Evolutionary conservation across 805 yeast genomes (phyloP), one percentile per base, ranked within the genome.

Genomic region (Candida wancherniae): DNA sequence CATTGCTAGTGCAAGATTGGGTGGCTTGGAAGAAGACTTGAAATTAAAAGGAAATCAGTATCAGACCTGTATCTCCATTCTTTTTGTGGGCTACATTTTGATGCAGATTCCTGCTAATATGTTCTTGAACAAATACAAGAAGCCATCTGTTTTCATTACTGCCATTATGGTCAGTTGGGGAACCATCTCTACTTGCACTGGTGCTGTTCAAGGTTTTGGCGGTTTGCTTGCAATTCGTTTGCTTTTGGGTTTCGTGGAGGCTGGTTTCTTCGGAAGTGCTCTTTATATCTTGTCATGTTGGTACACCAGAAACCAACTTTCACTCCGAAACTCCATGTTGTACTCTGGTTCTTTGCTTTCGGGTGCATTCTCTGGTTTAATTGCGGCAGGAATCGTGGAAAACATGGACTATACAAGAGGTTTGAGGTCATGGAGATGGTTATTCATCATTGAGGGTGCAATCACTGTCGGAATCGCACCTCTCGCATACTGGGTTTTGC

Each of bases 381-480:
- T 74, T 34, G 75, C 75, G 9, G 71, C 73, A 19, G 80, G 75
- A 20, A 72, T 73, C 29, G 53, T 72, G 26, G 51, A 68, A 23
- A 55, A 58, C 28, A 57, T 61, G 66, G 47, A 42, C 21, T 20
- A 30, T n/a, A 33, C 33, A 3, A 34, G 19, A 11, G 39, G 37
- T 13, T 37, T 42, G 27, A 31, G 47, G 10, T 52, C 57, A 9
- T 75, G 80, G 80, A 58, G 75, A 47, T 75, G 74, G 69, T 61
- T 74, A 24, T 75, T 75, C 41, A 56, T 73, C 28, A 68, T 75
- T 26, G 79, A 73, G 50, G 82, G 82, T 24, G 60, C 63, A 3
- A 61, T 70, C 34, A 75, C 81, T 8, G 67, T 71, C 32, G 56
- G 58, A 26, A 43, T 63, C 27, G 66, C 71, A 24, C 58, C 72